Conservation (phyloP, 2,329 filamentous ascomycete species). For the Penicillium sumatraense region DNA sequence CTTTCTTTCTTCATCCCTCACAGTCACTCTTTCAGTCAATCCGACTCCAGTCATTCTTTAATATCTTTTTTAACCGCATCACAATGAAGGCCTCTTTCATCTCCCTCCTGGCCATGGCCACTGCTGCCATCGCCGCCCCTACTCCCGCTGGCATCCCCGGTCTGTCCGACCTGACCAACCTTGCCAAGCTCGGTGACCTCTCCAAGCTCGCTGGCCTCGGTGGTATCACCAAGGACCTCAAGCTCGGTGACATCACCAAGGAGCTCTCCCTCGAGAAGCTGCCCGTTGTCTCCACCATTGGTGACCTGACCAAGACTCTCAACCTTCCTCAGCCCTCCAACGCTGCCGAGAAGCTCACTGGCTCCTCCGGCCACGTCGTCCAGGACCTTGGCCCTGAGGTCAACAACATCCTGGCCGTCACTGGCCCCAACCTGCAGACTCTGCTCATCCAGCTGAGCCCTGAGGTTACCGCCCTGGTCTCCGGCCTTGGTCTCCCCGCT, state of each 20-base stretch:
- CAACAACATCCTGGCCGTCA: conserved; percentile 36
- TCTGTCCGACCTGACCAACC: conserved; percentile 15
- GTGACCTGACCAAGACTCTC: conserved; percentile 24
- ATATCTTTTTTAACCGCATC: conserved; percentile 13
- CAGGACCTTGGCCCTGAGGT: conserved; percentile 36
- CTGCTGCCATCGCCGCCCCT: conserved; percentile 29
- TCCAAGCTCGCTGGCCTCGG: conserved; percentile 16
- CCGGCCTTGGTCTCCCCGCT: conserved; percentile 33
- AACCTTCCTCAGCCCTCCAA: conserved; percentile 19
- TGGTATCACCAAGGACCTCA: conserved; percentile 18
- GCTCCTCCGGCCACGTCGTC: conserved; percentile 33
- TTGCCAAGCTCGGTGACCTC: conserved; percentile 4
- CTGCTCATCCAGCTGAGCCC: conserved; percentile 38
- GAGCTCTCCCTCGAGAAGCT: conserved; percentile 22
- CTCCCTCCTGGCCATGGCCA: conserved; percentile 46
- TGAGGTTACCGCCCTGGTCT: conserved; percentile 32
- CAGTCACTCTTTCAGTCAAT: conserved; percentile 23
- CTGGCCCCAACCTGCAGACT: conserved; percentile 30
- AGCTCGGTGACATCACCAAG: conserved; percentile 24
- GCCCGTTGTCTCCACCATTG: conserved; percentile 21
- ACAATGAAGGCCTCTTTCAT: conserved; percentile 21
- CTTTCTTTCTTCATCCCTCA: conserved; percentile 7
- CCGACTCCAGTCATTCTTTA: conserved; percentile 24
- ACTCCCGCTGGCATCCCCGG: conserved; percentile 7
- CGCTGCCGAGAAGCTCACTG: conserved; percentile 12